Evolutionary conservation across 2,329 filamentous ascomycete genomes (phyloP), one percentile per base, ranked within the genome.

Genomic region (Aspergillus sp.): DNA sequence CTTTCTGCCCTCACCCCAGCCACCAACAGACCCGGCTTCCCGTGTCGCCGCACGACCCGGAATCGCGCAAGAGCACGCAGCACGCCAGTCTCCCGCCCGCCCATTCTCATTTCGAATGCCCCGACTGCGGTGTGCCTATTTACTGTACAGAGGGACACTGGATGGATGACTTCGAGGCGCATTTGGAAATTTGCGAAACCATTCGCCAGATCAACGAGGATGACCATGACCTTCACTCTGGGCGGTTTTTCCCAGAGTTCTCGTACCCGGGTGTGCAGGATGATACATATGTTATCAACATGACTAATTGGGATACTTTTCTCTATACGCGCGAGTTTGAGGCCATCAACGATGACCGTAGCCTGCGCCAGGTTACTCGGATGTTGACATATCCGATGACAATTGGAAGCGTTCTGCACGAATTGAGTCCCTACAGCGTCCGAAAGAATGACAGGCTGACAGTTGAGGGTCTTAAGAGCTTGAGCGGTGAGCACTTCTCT

Each of bases 221-320:
- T 63, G 93, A 98, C 59, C 94, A 98, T 64, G 93, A 98, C 67
- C 72, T 98, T 56, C 79, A 86, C 44, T 95, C 89, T 15, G 93
- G 93, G 3, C 81, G 93, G 23, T 86, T 89, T 68, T 98, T 98
- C 69, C 85, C 87, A 12, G 94, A 98, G 68, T 97, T 95, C 62
- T 83, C 90, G 52, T 95, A 95, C 63, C 90, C 93, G 0, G 88
- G 86, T 12, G 78, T 84, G 47, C 90, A 96, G 72, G 83, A 96
- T 66, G 90, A 96, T 55, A 91, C 96, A 66, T 88, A 90, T 30
- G 78, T 93, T 56, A 82, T 96, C 56, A 98, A 98, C 70, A 90
- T 98, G 86, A 95, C 86, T 39, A 98, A 94, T 68, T 98, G 93
- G 93, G 93, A 98, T 68, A 97, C 93, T 0, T 88, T 94, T 59